phyloP scores from a whole-genome alignment of 305 asterid genomes.

The Andrographis paniculata region DNA sequence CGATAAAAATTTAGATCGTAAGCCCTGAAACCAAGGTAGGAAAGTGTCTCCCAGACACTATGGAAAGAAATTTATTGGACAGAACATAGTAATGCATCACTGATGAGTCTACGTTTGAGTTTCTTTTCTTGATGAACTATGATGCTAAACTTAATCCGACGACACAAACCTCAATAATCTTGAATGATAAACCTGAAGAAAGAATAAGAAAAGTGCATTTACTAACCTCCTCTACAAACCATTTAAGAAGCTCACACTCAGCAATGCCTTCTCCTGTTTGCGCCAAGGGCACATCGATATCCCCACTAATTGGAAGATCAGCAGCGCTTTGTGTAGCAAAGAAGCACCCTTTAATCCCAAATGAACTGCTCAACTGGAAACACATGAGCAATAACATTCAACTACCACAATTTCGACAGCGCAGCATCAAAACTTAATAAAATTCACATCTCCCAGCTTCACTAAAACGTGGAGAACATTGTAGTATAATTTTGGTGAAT shows the following conservation, averaged over 20 bases:
- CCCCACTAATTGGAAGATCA: conserved; percentile 27
- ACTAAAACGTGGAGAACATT: no score
- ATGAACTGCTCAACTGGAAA: conserved; percentile 31
- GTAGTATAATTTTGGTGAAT: no score
- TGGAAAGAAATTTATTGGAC: no score
- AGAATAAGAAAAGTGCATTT: background rate
- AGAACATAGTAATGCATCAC: no score
- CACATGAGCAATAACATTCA: background rate
- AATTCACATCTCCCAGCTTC: background rate
- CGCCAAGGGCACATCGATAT: conserved; percentile 53
- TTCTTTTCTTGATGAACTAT: no score
- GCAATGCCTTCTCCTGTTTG: conserved; percentile 99
- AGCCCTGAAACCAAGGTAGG: background rate
- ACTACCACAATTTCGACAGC: background rate
- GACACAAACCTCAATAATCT: background rate
- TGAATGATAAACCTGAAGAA: background rate
- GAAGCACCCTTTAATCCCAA: conserved; percentile 32
- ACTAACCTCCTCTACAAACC: conserved; percentile 95
- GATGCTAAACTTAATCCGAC: no score
- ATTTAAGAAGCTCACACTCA: conserved; percentile 91
- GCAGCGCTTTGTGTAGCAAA: conserved; percentile 45
- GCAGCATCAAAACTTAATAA: background rate
- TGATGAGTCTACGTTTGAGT: background rate
- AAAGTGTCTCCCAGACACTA: no score
- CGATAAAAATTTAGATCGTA: no score